Evolutionary conservation across 2,329 filamentous ascomycete genomes (phyloP).

Genomic region (Pezicula carpinea): DNA sequence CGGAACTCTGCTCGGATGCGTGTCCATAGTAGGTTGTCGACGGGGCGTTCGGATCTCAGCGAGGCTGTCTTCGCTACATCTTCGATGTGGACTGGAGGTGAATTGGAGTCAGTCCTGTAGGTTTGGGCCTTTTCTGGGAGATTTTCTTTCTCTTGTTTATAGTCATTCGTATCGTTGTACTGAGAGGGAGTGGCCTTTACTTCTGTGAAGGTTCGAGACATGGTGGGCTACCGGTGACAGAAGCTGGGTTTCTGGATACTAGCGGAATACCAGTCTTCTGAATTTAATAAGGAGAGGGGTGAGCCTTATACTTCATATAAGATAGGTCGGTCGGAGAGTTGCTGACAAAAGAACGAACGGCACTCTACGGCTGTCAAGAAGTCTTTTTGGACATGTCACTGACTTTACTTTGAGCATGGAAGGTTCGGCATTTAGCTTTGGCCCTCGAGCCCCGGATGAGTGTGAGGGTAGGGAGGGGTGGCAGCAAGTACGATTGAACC

Average conservation of each 20-base stretch:
- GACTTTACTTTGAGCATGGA: no score
- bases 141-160: not conserved
- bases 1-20: conserved; percentile 42
- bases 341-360: no score
- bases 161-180: not conserved
- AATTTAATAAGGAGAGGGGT: no score
- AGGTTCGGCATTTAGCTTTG: no score
- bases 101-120: not conserved
- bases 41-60: not conserved
- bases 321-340: no score
- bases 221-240: not conserved
- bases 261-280: no score
- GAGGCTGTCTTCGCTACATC: not conserved
- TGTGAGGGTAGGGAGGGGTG: no score
- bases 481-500: no score
- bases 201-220: not conserved
- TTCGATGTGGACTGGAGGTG: not conserved
- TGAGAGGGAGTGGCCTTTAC: not conserved
- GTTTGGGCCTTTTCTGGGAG: not conserved
- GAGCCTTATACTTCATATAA: no score
- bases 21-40: conserved; percentile 42
- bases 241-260: not conserved
- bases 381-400: no score
- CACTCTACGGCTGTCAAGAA: no score
- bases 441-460: no score